Evolutionary conservation across 345 rosid genomes (phyloP), one percentile per base, ranked within the genome.

Genomic region (Eucalyptus cloeziana): DNA sequence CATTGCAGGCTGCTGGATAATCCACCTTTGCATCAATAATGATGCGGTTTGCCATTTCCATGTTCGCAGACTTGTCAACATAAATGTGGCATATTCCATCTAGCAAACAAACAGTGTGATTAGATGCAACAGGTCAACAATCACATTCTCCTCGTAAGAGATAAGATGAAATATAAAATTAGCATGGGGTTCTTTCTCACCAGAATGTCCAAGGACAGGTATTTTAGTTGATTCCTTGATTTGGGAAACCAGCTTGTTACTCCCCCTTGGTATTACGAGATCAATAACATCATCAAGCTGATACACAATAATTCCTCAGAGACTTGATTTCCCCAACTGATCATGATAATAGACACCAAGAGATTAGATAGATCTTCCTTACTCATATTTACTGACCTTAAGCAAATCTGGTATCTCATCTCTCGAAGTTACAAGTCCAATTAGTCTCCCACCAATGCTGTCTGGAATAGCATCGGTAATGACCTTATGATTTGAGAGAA

Each of bases 211-310:
- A 31, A 98, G 94, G 88, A 98, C 99, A 88, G 99, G 99, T 90
- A 98, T 97, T 93, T 96, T 98, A 49, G 99, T 97, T 83, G 97
- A 95, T 91, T 91, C 95, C 91, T 97, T 98, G 49, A 98, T 97
- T 92, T 96, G 94, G 89, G 99, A 92, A 92, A 98, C 99, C 91
- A 97, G 99, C 90, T 93, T 94, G 90, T 95, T 97, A 95, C 99
- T 97, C 88, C 99, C 99, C 94, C 99, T 96, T 89, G 99, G 99
- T 92, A 98, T 98, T 90, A 98, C 99, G 85, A 98, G 99, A 92
- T 98, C 99, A 50, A 98, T 97, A 85, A 96, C 99, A 90, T 98
- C 99, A 94, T 98, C 99, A 89, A 97, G 99, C 99, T 98, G 97
- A 76, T 76, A 76, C 47, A 76, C 27, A 76, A 22, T 21, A 76